Base-by-base conservation (phyloP, 306 rosid species). In the Dicorynia guianensis region DNA sequence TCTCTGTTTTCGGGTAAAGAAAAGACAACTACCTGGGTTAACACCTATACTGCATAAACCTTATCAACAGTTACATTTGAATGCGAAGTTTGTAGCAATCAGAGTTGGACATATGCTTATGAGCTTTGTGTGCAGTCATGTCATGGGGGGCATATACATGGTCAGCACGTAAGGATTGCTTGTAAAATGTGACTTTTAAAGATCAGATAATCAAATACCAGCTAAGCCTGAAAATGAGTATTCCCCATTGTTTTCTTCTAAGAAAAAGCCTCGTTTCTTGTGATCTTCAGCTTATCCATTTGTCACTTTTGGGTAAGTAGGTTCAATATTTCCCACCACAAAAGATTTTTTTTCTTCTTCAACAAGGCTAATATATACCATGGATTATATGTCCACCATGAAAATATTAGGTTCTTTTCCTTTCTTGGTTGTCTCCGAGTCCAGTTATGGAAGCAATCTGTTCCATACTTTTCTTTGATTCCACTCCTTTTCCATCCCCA, bases 381-480 rank as follows among this genome's bases (percentile, higher is more conserved):
- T 25, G 30, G 1, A 25, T 25, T 25, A 25, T 25, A 60, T 60
- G 52, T 67, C n/a, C 53, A 60, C 30, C 30, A 25, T 25, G 30
- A 25, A 25, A 25, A 15, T 25, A 44, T 30, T 52, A 19, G 36
- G n/a, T 49, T 46, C 25, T 19, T 40, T 33, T 44, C 10, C n/a
- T n/a, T 56, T 81, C 69, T 54, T 60, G 50, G 63, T 69, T 70
- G 67, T 67, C 71, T 76, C 66, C 18, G 65, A 43, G 57, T 69
- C 42, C 79, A 62, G 42, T 17, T 48, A 64, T 48, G 69, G 67
- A 65, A 11, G 66, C 52, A 62, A 74, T 71, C 52, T 49, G 63
- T 49, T 75, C 48, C 72, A 69, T 82, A 75, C 85, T 81, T 88
- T 86, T 77, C 90, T 86, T 88, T 75, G 84, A 86, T 86, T 82